Evolutionary conservation across 441 rosid species (phyloP).

Genomic region (Erodium trifolium): DNA sequence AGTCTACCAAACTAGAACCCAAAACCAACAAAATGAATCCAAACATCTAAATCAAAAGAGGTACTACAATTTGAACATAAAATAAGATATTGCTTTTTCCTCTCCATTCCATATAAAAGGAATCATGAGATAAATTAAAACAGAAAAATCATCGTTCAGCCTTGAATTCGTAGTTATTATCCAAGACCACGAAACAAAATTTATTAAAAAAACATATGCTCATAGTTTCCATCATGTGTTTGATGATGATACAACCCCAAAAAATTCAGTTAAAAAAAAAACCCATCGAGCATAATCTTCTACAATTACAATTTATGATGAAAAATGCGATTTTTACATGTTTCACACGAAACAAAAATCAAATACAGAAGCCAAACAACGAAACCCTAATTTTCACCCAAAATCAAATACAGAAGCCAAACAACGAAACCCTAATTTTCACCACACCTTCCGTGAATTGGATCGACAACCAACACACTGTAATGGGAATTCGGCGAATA

Average conservation of each 20-base stretch:
- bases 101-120: neutral
- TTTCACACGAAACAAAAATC: neutral
- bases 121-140: too few relatives aligned
- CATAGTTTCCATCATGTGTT: neutral
- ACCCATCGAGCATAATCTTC: neutral
- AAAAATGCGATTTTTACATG: neutral
- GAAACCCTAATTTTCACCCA: neutral
- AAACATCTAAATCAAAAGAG: too few relatives aligned
- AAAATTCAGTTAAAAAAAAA: too few relatives aligned
- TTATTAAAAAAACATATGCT: too few relatives aligned
- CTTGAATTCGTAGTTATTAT: too few relatives aligned
- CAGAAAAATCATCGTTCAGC: neutral
- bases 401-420: neutral
- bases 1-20: too few relatives aligned
- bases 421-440: neutral
- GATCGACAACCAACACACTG: neutral
- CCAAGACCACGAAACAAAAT: neutral
- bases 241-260: neutral
- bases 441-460: neutral
- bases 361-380: neutral
- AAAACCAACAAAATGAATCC: too few relatives aligned
- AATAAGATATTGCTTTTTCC: neutral
- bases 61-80: too few relatives aligned
- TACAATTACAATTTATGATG: neutral
- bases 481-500: too few relatives aligned